phyloP scores from a whole-genome alignment of 805 yeast species.

The Maudiozyma saulgeensis region DNA sequence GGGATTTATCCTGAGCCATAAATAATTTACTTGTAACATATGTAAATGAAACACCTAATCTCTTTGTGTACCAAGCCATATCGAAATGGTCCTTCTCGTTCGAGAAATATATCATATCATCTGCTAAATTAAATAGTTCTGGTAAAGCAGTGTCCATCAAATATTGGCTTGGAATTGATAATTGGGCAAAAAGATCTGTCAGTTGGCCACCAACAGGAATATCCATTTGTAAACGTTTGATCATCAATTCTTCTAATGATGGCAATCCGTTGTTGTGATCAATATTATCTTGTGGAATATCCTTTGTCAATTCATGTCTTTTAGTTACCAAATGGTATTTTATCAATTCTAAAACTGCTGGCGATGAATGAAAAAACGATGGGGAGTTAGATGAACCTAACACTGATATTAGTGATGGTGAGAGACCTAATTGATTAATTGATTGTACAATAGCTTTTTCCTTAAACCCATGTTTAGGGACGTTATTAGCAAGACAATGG shows the following conservation, averaged over 20 bases:
- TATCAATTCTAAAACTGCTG: constrained; percentile 39
- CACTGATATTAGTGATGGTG: constrained; percentile 21
- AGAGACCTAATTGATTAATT: constrained; percentile 18
- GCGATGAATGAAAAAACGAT: constrained; percentile 24
- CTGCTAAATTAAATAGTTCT: constrained; percentile 67
- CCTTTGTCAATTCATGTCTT: constrained; percentile 34
- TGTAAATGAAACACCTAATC: constrained; percentile 58
- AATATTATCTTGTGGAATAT: constrained; percentile 18
- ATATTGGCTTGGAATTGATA: constrained; percentile 55
- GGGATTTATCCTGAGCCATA: constrained; percentile 67
- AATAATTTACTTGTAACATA: constrained; percentile 71
- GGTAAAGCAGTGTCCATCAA: constrained; percentile 41
- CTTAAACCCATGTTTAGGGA: constrained; percentile 25
- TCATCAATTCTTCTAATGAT: constrained; percentile 35
- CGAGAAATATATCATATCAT: constrained; percentile 72
- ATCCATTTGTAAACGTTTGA: constrained; percentile 40
- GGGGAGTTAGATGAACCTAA: constrained; percentile 27
- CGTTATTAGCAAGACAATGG: constrained; percentile 21
- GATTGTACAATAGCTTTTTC: constrained; percentile 26
- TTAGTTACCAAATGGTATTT: constrained; percentile 46
- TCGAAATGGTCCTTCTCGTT: constrained; percentile 68
- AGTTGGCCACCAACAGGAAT: constrained; percentile 29
- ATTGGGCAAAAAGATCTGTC: constrained; percentile 39
- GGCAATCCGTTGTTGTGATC: constrained; percentile 17
- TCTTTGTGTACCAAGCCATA: constrained; percentile 87